These are phyloP conservation scores for Diaporthe australafricana DNA, from an alignment of 2,329 filamentous ascomycete genomes.

Conservation along the genomic window DNA sequence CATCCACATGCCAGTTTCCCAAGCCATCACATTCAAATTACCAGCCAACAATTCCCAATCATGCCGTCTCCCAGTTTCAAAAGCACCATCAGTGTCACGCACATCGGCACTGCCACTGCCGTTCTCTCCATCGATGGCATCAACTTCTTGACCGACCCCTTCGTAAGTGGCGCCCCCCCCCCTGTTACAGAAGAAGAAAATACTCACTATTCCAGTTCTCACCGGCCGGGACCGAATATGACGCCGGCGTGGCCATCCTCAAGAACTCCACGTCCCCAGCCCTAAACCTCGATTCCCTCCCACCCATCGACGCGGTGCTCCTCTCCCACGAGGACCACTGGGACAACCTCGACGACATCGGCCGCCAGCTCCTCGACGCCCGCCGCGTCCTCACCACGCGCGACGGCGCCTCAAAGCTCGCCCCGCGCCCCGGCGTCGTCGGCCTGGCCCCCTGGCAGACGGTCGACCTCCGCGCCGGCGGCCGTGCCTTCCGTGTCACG, in stretches of 20 bases:
- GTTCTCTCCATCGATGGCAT: constrained; percentile 7
- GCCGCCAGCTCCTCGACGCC: constrained; percentile 58
- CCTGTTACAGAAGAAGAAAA: too few relatives aligned
- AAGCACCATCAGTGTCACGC: neutral
- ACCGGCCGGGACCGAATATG: constrained; percentile 50
- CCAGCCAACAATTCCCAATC: neutral
- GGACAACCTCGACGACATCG: constrained; percentile 60
- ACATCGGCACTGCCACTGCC: constrained; percentile 9
- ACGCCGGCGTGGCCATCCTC: constrained; percentile 44
- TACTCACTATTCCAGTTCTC: constrained; percentile 54
- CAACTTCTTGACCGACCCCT: neutral
- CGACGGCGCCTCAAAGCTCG: constrained; percentile 57
- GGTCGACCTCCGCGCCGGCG: neutral
- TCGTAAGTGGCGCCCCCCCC: neutral
- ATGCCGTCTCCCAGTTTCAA: neutral
- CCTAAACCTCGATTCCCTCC: constrained; percentile 51
- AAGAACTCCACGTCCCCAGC: constrained; percentile 49
- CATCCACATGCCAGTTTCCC: too few relatives aligned
- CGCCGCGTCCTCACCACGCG: constrained; percentile 58
- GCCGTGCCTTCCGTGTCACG: constrained; percentile 50
- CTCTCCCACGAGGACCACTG: constrained; percentile 63
- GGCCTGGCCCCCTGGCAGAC: constrained; percentile 46
- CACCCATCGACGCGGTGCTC: constrained; percentile 59
- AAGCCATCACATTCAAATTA: neutral
- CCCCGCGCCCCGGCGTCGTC: constrained; percentile 54